Conservation (phyloP, 225 moss, liverwort and hornwort species). For the Physcomitrium patens region DNA sequence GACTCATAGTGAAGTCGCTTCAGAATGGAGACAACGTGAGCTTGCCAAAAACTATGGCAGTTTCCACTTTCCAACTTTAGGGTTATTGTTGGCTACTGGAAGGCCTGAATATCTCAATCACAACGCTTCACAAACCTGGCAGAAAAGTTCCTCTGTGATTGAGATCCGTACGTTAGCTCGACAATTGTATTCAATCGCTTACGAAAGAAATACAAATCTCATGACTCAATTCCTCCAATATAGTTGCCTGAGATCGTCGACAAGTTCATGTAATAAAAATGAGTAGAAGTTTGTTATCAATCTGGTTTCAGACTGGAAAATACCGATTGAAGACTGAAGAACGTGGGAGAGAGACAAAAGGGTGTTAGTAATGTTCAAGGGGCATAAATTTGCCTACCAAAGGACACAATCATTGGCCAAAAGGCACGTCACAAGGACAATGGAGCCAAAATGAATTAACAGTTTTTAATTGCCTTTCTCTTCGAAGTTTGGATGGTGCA, state of each 20-base stretch:
- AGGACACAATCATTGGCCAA: conserved; percentile 45
- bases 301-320: not conserved
- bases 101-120: not conserved
- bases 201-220: no score
- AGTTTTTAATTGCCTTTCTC: not conserved
- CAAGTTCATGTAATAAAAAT: not conserved
- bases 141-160: no score
- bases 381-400: conserved; percentile 33
- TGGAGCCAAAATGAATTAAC: not conserved
- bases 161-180: no score
- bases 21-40: not conserved
- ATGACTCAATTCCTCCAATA: not conserved
- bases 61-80: no score
- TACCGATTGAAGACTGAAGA: not conserved
- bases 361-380: conserved; percentile 28
- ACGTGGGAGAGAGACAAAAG: not conserved
- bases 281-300: no score
- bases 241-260: not conserved
- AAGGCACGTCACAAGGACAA: conserved; percentile 13
- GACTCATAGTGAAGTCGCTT: not conserved
- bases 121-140: fast-evolving
- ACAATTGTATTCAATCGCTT: not conserved
- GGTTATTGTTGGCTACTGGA: no score
- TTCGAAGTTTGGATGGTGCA: not conserved
- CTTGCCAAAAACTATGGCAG: no score